Percentiles rank a stretch among this genome's conserved stretches.
Evolutionary conservation across 164 flowering plant species (phyloP).

Genomic region (Tetracentron sinense): DNA sequence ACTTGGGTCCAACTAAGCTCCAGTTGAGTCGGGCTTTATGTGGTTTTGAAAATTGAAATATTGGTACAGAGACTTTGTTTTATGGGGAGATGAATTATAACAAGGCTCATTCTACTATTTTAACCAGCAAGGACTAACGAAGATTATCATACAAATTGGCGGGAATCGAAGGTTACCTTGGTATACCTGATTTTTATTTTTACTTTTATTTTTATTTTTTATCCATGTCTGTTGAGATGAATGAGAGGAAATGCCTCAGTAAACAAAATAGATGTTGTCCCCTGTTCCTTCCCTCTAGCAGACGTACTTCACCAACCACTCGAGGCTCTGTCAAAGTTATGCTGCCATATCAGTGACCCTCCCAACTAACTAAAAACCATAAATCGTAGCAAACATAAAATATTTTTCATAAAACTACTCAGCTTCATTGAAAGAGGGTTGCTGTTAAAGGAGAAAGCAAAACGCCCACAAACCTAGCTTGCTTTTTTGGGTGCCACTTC

Average conservation of each 20-base stretch:
- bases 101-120: not conserved
- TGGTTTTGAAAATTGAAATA: not conserved
- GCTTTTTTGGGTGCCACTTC: too few relatives aligned
- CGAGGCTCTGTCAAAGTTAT: conserved; percentile 49
- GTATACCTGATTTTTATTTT: not conserved
- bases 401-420: not conserved
- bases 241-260: not conserved
- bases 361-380: not conserved
- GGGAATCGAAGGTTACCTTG: too few relatives aligned
- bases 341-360: not conserved
- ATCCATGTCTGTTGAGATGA: not conserved
- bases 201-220: too few relatives aligned
- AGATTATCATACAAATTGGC: not conserved
- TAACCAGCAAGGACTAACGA: not conserved
- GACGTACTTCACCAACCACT: conserved; percentile 54
- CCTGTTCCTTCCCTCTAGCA: conserved; percentile 12
- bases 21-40: not conserved
- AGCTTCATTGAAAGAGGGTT: too few relatives aligned
- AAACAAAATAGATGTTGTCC: not conserved
- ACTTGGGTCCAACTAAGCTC: not conserved
- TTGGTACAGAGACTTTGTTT: too few relatives aligned
- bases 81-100: not conserved
- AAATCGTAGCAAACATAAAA: not conserved
- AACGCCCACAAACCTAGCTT: too few relatives aligned
- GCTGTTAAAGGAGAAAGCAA: too few relatives aligned